phyloP scores from a whole-genome alignment of 805 yeast species.

The Kuraishia borneana region DNA sequence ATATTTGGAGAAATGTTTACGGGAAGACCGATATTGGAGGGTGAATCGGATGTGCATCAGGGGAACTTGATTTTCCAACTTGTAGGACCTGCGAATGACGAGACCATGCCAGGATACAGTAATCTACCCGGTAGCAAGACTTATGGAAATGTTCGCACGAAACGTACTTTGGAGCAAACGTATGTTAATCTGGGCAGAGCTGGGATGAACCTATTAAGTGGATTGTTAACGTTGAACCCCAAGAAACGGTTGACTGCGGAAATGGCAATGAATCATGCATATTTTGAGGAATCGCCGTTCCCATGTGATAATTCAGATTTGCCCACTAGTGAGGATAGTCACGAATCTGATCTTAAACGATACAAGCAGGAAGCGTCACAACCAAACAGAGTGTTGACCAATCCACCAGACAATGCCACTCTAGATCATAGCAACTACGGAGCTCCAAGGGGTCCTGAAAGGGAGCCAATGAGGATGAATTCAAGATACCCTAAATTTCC shows the following conservation, averaged over 20 bases:
- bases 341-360: constrained; percentile 70
- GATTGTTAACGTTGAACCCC: constrained; percentile 64
- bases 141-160: constrained; percentile 16
- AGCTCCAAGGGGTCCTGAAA: neutral
- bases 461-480: neutral
- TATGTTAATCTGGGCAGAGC: constrained; percentile 32
- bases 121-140: constrained; percentile 45
- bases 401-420: no score
- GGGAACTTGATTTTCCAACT: constrained; percentile 70
- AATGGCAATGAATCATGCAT: constrained; percentile 62
- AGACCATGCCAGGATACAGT: constrained; percentile 50
- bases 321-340: constrained; percentile 73
- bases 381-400: no score
- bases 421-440: neutral
- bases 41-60: constrained; percentile 80
- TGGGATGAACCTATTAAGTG: constrained; percentile 47
- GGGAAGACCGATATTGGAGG: constrained; percentile 74
- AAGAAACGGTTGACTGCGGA: constrained; percentile 62
- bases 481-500: neutral
- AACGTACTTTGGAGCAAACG: constrained; percentile 33
- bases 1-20: constrained; percentile 86
- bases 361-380: constrained; percentile 31
- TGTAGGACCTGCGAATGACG: constrained; percentile 65
- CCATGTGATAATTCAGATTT: constrained; percentile 45
- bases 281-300: constrained; percentile 56